phyloP scores from a whole-genome alignment of 768 basidiomycete species.

The Imleria badia region DNA sequence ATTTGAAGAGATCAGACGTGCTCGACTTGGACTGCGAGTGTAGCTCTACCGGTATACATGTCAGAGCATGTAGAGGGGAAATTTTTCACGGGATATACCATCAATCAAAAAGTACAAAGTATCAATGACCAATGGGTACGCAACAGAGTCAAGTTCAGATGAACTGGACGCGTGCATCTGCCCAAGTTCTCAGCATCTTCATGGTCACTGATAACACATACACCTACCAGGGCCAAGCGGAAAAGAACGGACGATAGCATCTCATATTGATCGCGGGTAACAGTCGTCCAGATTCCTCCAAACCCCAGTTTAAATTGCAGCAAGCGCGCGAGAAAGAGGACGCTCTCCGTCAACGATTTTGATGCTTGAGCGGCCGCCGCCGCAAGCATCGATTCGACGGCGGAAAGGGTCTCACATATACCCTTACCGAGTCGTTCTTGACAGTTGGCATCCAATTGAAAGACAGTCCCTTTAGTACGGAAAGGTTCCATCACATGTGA shows the following conservation, averaged over 20 bases:
- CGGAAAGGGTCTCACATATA: constrained; percentile 46
- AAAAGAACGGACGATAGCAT: constrained; percentile 45
- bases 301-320: constrained; percentile 76
- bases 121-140: constrained; percentile 69
- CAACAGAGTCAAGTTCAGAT: constrained; percentile 48
- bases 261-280: constrained; percentile 46
- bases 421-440: constrained; percentile 59
- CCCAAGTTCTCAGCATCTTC: constrained; percentile 1
- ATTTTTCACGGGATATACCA: constrained; percentile 42
- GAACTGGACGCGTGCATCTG: constrained; percentile 58
- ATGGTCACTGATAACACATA: not conserved
- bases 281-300: constrained; percentile 53
- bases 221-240: constrained; percentile 51
- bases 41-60: constrained; percentile 47
- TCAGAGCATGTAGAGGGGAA: not conserved
- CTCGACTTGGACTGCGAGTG: constrained; percentile 55
- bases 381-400: constrained; percentile 38
- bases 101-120: constrained; percentile 73
- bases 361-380: constrained; percentile 18
- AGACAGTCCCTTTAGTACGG: constrained; percentile 45
- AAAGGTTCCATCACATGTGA: constrained; percentile 68
- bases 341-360: constrained; percentile 37
- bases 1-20: constrained; percentile 56
- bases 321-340: constrained; percentile 62
- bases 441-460: constrained; percentile 45